Evolutionary conservation across 1,284 basidiomycete genomes (phyloP).

Genomic region (Leucoagaricus sp.): DNA sequence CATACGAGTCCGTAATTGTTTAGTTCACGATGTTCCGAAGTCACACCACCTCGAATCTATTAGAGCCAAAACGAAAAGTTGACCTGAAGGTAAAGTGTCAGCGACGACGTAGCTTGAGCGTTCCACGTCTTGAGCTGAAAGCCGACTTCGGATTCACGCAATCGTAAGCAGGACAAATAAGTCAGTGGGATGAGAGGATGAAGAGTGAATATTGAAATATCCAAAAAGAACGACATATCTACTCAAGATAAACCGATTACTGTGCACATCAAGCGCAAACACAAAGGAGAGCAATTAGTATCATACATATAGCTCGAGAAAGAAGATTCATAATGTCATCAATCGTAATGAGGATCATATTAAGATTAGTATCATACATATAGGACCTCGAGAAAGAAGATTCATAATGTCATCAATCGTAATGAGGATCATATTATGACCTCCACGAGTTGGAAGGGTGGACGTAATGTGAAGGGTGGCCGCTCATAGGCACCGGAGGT

Average conservation of each 20-base stretch:
- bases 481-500: constrained; percentile 2
- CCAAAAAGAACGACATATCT: constrained; percentile 13
- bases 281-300: constrained; percentile 4
- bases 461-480: constrained; percentile 1
- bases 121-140: too few relatives aligned
- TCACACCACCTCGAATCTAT: too few relatives aligned
- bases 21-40: too few relatives aligned
- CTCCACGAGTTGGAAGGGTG: constrained; percentile 11
- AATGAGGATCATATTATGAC: constrained; percentile 5
- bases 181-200: background rate
- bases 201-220: constrained; percentile 1
- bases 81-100: too few relatives aligned
- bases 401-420: constrained; percentile 1
- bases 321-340: background rate
- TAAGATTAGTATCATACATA: constrained; percentile 15
- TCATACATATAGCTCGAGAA: constrained; percentile 4
- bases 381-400: background rate
- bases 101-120: too few relatives aligned
- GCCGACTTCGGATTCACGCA: too few relatives aligned
- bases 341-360: background rate
- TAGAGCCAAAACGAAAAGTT: too few relatives aligned
- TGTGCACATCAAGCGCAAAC: constrained; percentile 8
- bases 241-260: constrained; percentile 6
- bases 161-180: background rate
- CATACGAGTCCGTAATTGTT: too few relatives aligned